Base-by-base conservation (phyloP, 2,329 filamentous ascomycete species). In the Neocucurbitaria cava region DNA sequence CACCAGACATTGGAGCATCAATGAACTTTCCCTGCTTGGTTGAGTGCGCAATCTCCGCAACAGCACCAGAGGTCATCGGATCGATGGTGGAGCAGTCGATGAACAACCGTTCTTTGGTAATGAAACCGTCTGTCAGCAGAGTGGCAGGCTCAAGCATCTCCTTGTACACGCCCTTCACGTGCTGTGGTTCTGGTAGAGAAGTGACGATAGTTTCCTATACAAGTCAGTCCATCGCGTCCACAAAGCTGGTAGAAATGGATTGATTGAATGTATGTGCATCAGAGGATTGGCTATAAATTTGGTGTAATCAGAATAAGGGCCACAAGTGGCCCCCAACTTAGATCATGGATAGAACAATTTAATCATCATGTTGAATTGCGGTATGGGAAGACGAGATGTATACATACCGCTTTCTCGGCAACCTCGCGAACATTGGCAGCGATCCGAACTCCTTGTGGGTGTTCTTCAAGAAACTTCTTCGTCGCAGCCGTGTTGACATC, bases 21-120 rank as follows among this genome's bases (percentile, higher is more conserved):
- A 97, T 88, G 70, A 98, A 97, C 47, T 83, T 83, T 48, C 91
- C 91, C 71, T 89, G 85, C 1, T 85, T 82, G 1, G 86, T 86
- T 5, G 84, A 84, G 52, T 82, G 84, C 1, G 96, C 88, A 21
- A 84, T 83, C 56, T 87, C 82, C 20, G 92, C 92, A 5, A 98
- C 89, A 62, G 87, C 84, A 35, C 86, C 86, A 1, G 93, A 97
- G 2, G 92, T 91, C 28, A 87, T 87, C 0, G 93, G 92, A 76
- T 98, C 95, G 71, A 99, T 98, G 15, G 95, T 99, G 3, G 94
- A 98, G 76, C 90, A 94, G 76, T 99, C 95, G 71, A 99, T 95
- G 76, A 96, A 97, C 53, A 97, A 79, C 35, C 92, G 88, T 53
- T 88, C 80, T 46, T 82, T 83, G 36, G 80, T 78, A 2, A 80